These are phyloP conservation scores for Elaeis guineensis DNA, from an alignment of 176 grass and related monocot species.

Conservation along the genomic window DNA sequence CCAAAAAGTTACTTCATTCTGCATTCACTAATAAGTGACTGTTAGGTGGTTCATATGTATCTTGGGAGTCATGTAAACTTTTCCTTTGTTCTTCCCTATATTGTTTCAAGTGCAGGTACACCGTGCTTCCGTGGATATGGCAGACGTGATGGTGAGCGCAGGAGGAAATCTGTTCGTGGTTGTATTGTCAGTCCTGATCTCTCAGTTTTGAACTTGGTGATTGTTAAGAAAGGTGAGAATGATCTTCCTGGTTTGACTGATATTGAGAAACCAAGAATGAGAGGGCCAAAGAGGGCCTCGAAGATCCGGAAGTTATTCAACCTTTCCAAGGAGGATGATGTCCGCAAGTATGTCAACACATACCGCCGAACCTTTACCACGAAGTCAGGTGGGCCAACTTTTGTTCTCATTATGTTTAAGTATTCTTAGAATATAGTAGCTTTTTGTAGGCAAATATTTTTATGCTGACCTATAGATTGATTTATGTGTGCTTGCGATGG, in stretches of 20 bases:
- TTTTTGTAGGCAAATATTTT: no score
- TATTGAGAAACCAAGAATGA: conserved; percentile 17
- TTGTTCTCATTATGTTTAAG: no score
- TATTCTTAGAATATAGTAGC: no score
- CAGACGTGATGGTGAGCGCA: background rate
- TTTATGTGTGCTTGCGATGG: no score
- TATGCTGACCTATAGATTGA: no score
- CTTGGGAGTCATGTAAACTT: no score
- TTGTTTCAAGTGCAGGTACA: background rate
- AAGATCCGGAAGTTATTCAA: conserved; percentile 15
- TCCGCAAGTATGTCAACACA: conserved; percentile 17
- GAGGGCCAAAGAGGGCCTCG: conserved; percentile 12
- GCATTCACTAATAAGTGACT: no score
- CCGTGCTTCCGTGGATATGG: background rate
- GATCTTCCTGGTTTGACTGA: conserved; percentile 15
- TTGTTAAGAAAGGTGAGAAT: conserved; percentile 16
- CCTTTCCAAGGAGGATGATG: conserved; percentile 14
- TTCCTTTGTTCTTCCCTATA: no score
- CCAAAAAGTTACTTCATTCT: no score
- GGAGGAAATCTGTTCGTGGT: conserved; percentile 2
- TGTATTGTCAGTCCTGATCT: conserved; percentile 9
- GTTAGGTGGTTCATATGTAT: no score
- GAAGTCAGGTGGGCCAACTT: background rate
- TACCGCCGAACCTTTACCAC: conserved; percentile 12
- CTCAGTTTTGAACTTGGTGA: conserved; percentile 13